Evolutionary conservation across 345 rosid genomes (phyloP).

Genomic region (Salix koriyanagi): DNA sequence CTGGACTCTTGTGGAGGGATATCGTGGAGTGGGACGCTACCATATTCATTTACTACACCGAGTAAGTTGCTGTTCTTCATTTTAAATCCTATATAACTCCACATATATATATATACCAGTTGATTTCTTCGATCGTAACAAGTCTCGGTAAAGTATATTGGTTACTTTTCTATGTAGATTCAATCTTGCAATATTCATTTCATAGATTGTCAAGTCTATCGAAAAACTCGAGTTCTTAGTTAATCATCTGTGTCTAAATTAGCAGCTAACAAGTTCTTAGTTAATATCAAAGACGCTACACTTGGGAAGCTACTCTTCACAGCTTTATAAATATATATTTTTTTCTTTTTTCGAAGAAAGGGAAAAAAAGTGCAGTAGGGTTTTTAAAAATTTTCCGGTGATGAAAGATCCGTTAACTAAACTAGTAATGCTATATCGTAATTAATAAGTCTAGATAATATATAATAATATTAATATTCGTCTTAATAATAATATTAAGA

Average conservation of each 20-base stretch:
- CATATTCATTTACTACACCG: constrained; percentile 76
- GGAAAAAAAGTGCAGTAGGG: too few relatives aligned
- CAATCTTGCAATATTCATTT: too few relatives aligned
- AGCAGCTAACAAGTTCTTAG: too few relatives aligned
- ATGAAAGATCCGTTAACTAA: neutral
- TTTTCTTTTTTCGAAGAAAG: neutral
- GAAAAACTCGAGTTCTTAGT: neutral
- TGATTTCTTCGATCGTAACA: too few relatives aligned
- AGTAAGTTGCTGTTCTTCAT: constrained; percentile 38
- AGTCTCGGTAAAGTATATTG: too few relatives aligned
- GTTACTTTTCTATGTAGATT: too few relatives aligned
- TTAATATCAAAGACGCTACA: too few relatives aligned
- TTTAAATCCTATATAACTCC: neutral
- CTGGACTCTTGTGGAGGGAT: constrained; percentile 59
- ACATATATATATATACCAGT: too few relatives aligned
- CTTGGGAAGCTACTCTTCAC: neutral
- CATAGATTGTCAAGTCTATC: neutral
- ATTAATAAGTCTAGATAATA: too few relatives aligned
- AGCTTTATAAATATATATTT: neutral
- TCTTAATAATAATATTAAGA: too few relatives aligned
- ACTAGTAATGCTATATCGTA: too few relatives aligned
- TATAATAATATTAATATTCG: too few relatives aligned
- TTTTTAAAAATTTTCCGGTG: neutral
- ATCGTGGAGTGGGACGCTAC: constrained; percentile 42
- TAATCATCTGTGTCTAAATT: neutral